These are phyloP conservation scores for Drechslerella stenobrocha DNA, from an alignment of 2,329 filamentous ascomycete species.

Conservation along the genomic window DNA sequence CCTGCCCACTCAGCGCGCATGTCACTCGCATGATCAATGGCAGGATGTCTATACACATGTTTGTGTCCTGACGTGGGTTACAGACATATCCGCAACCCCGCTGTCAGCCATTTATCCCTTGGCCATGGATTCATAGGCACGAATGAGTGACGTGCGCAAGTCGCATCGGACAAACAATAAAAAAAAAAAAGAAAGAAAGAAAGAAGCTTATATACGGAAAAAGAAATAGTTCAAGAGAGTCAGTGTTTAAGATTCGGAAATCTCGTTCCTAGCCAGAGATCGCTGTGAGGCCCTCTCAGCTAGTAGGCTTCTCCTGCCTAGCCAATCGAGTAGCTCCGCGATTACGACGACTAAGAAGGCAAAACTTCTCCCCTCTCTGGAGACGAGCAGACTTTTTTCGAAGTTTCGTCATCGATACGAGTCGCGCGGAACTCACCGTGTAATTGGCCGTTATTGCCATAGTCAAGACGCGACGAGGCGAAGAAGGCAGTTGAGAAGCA, in stretches of 20 bases:
- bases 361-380: conserved; percentile 34
- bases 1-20: neutral
- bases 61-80: conserved; percentile 5
- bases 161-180: too few relatives aligned
- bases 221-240: neutral
- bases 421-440: neutral
- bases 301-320: too few relatives aligned
- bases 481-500: conserved; percentile 46
- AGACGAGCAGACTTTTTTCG: conserved; percentile 32
- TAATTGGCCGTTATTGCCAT: conserved; percentile 23
- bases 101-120: conserved; percentile 40
- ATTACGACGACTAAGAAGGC: conserved; percentile 15
- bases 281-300: conserved; percentile 12
- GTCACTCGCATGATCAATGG: neutral
- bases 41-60: conserved; percentile 6
- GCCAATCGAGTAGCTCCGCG: conserved; percentile 21
- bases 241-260: conserved; percentile 1
- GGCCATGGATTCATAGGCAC: conserved; percentile 24
- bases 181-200: conserved; percentile 10
- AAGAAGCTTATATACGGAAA: neutral
- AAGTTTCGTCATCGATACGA: conserved; percentile 41
- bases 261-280: conserved; percentile 9
- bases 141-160: too few relatives aligned
- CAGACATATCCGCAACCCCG: conserved; percentile 21
- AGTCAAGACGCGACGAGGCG: conserved; percentile 19